Conservation (phyloP, 768 basidiomycete genomes). For the Chlorophyllum brunneum region DNA sequence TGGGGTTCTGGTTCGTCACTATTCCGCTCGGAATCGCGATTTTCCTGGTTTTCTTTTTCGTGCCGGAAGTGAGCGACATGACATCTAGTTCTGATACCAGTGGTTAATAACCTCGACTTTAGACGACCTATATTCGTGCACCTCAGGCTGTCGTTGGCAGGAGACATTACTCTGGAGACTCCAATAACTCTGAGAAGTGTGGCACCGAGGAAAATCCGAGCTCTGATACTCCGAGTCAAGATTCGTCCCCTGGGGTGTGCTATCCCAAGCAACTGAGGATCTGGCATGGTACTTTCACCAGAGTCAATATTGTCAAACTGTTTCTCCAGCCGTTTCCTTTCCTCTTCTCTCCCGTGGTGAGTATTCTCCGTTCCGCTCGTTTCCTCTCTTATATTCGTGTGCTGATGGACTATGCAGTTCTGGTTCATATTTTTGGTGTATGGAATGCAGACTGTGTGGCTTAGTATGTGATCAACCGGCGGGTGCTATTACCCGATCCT, state of each 20-base stretch:
- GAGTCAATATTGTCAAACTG: conserved; percentile 30
- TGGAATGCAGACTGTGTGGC: conserved; percentile 42
- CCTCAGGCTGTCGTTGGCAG: neutral
- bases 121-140: conserved; percentile 32
- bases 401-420: conserved; percentile 18
- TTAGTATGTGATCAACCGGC: conserved; percentile 25
- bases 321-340: conserved; percentile 40
- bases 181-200: conserved; percentile 13
- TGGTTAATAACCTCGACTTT: neutral
- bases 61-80: conserved; percentile 34
- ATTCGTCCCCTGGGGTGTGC: conserved; percentile 18
- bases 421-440: conserved; percentile 35
- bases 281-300: conserved; percentile 34
- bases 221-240: conserved; percentile 3
- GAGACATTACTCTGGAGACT: neutral
- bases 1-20: conserved; percentile 46
- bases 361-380: conserved; percentile 5
- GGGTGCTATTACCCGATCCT: neutral
- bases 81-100: neutral
- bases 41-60: conserved; percentile 37
- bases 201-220: conserved; percentile 17
- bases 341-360: conserved; percentile 37
- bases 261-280: conserved; percentile 32
- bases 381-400: neutral
- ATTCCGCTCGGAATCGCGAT: conserved; percentile 36